Evolutionary conservation across 345 rosid species (phyloP), one percentile per base, ranked within the genome.

Genomic region (Gossypium bickii): DNA sequence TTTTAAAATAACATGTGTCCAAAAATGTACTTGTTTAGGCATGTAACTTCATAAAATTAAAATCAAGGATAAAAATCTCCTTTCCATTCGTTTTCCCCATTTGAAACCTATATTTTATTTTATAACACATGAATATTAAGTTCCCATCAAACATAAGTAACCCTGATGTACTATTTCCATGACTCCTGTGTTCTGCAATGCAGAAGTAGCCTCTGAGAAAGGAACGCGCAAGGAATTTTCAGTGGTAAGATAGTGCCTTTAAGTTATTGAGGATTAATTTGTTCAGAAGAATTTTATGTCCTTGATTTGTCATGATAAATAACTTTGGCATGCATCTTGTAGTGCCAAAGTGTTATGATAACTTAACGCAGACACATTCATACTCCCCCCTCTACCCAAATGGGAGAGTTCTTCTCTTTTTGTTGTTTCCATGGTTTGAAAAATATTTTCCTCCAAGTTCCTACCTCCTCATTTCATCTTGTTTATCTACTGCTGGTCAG

Each of bases 191-290:
- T 34, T 63, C 10, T 67, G 64, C 64, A 59, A 49, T 80, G 81
- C 87, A 87, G 89, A 79, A 84, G 89, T 80, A 81, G 84, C 78
- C 65, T 55, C 89, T 29, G 91, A 82, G 60, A 81, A 80, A 7
- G 80, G 4, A 0, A 78, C 79, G 62, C 83, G 65, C 25, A 87
- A 84, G 73, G 86, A 67, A 80, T 83, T 88, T 70, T 83, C 94
- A 61, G 76, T 75, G 89, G 98, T 94, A 88, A 84, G 91, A 29
- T 43, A 76, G 15, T 74, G 67, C 24, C 29, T 51, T 71, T 51
- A 48, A 44, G 8, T 48, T 57, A 24, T 45, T 60, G 41, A 34
- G 41, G 7, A 34, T 34, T 34, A 25, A 38, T 15, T 10, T 4
- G 0, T 56, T 71, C 27, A 3, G 27, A 12, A 38, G 43, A 18